Conservation (phyloP, 768 basidiomycete species). For the Leucocoprinus birnbaumii region DNA sequence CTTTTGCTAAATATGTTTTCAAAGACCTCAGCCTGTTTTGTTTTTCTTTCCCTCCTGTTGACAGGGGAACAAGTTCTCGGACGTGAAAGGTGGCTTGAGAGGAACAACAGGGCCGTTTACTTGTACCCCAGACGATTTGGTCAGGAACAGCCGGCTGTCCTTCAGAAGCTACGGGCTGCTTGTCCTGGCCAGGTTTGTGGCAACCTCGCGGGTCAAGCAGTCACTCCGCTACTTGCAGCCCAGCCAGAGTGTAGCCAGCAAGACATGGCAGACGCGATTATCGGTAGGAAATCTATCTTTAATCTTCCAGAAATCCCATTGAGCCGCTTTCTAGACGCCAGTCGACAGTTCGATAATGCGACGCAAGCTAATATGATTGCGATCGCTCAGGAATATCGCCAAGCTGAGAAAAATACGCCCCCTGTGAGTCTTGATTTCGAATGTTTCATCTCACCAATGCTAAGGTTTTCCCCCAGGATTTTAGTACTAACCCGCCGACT, state of each 20-base stretch:
- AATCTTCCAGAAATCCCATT: not conserved
- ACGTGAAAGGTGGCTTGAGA: constrained; percentile 46
- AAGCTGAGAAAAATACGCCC: constrained; percentile 59
- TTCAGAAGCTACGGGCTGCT: constrained; percentile 40
- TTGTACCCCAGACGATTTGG: constrained; percentile 53
- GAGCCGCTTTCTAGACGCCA: constrained; percentile 35
- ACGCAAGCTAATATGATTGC: constrained; percentile 51
- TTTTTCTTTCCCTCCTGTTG: constrained; percentile 25
- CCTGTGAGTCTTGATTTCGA: constrained; percentile 31
- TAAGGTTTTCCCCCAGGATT: constrained; percentile 34
- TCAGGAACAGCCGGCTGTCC: constrained; percentile 45
- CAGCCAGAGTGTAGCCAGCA: constrained; percentile 55
- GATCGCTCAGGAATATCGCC: constrained; percentile 50
- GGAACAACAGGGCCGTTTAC: constrained; percentile 40
- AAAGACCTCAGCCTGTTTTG: constrained; percentile 21
- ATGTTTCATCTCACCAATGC: not conserved
- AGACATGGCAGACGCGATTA: constrained; percentile 54
- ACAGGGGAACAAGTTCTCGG: constrained; percentile 29
- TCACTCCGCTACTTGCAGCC: constrained; percentile 49
- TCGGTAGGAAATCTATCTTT: constrained; percentile 33
- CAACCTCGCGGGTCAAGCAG: constrained; percentile 42
- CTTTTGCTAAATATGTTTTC: constrained; percentile 25
- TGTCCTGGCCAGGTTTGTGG: constrained; percentile 50
- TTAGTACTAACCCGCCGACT: constrained; percentile 47
- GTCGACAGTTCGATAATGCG: constrained; percentile 46